These are phyloP conservation scores for Cordia subcordata DNA, from an alignment of 257 asterid species.

Conservation along the genomic window DNA sequence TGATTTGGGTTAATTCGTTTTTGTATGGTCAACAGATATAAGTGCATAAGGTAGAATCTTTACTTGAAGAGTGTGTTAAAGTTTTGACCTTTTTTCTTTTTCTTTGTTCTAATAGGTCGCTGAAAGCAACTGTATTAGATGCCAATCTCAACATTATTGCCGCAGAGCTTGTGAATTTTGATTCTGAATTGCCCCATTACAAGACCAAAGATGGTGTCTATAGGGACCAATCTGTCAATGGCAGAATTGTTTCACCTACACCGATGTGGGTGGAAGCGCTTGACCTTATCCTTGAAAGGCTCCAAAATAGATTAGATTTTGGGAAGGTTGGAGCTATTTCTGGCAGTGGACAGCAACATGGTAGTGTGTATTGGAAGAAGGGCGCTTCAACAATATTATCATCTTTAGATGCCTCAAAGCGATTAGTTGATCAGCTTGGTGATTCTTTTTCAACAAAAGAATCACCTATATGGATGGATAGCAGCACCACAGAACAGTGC, in stretches of 20 bases:
- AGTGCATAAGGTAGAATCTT: not conserved
- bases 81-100: not conserved
- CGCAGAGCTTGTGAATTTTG: constrained; percentile 68
- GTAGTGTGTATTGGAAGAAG: constrained; percentile 94
- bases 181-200: constrained; percentile 76
- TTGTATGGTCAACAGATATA: not conserved
- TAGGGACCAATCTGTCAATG: constrained; percentile 55
- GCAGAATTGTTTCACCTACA: constrained; percentile 89
- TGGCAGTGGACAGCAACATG: constrained; percentile 98
- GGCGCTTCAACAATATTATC: constrained; percentile 50
- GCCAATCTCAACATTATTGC: constrained; percentile 59
- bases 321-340: constrained; percentile 73
- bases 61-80: not conserved
- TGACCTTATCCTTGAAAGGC: constrained; percentile 62
- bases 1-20: not conserved
- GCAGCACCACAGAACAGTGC: constrained; percentile 83
- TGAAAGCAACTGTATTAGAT: constrained; percentile 86
- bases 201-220: constrained; percentile 83
- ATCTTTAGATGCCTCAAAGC: constrained; percentile 47
- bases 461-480: constrained; percentile 97
- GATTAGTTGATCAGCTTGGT: constrained; percentile 53
- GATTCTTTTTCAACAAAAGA: constrained; percentile 71
- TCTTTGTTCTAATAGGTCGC: too few relatives aligned
- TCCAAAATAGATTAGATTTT: constrained; percentile 54
- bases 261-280: constrained; percentile 96